A percentile compares a stretch with the other conserved stretches of the same genome.
These are phyloP conservation scores for Echinosophora koreensis DNA, from an alignment of 306 rosid genomes.

Conservation along the genomic window DNA sequence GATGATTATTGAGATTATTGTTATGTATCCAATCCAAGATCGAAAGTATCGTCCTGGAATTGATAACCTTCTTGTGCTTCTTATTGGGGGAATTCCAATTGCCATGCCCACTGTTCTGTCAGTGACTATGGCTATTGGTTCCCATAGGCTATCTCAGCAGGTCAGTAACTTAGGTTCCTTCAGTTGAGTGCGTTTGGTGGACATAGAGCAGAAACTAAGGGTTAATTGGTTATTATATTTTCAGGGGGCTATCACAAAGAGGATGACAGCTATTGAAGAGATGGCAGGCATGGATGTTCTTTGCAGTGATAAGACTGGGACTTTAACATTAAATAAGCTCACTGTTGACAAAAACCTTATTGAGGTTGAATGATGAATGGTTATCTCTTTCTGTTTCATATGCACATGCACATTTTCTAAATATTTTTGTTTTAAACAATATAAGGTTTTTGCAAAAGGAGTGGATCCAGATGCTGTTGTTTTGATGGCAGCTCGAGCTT, in stretches of 20 bases:
- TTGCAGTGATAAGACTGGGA: slow-evolving; percentile 99
- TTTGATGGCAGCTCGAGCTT: slow-evolving; percentile 97
- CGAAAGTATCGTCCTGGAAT: slow-evolving; percentile 91
- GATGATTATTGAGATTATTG: slow-evolving; percentile 87
- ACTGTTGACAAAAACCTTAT: slow-evolving; percentile 90
- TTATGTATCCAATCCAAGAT: slow-evolving; percentile 98
- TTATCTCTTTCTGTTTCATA: slow-evolving; percentile 2
- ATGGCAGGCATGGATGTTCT: slow-evolving; percentile 99
- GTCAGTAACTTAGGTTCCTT: slow-evolving; percentile 52
- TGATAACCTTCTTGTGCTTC: slow-evolving; percentile 96
- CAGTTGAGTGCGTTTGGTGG: slow-evolving; percentile 19
- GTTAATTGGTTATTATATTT: slow-evolving; percentile 44
- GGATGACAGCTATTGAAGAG: slow-evolving; percentile 99
- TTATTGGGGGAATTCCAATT: slow-evolving; percentile 98
- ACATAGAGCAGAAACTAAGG: slow-evolving; percentile 2
- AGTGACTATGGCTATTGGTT: slow-evolving; percentile 98
- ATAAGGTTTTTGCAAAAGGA: slow-evolving; percentile 90
- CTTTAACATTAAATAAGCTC: slow-evolving; percentile 90
- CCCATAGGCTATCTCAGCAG: slow-evolving; percentile 97
- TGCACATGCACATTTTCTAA: slow-evolving; percentile 30
- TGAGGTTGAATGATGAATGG: slow-evolving; percentile 68
- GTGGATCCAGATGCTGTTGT: slow-evolving; percentile 90
- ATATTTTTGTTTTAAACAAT: slow-evolving; percentile 34
- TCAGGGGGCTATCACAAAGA: slow-evolving; percentile 98
- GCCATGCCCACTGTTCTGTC: slow-evolving; percentile 99